Conservation (phyloP, 306 rosid species). For the Lathyrus aphaca region DNA sequence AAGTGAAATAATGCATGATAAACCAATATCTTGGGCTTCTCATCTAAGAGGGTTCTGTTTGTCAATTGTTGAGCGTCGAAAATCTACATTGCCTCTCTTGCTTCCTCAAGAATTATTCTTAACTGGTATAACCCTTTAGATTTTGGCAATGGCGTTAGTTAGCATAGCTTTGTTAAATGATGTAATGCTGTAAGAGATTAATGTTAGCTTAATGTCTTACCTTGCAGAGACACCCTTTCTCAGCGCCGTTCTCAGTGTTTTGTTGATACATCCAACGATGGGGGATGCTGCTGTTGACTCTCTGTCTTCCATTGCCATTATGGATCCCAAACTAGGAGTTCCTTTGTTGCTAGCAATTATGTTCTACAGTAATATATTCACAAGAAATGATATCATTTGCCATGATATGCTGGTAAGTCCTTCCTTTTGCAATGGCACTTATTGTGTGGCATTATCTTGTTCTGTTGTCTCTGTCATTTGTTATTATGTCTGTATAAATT, state of each 20-base stretch:
- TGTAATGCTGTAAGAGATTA: constrained; percentile 37
- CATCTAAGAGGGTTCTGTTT: constrained; percentile 61
- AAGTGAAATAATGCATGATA: constrained; percentile 46
- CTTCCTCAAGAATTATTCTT: constrained; percentile 64
- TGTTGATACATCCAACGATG: constrained; percentile 68
- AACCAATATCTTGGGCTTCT: constrained; percentile 68
- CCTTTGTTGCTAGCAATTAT: constrained; percentile 72
- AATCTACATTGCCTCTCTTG: constrained; percentile 59
- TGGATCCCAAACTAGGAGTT: constrained; percentile 88
- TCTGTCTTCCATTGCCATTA: constrained; percentile 67
- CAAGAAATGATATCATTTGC: constrained; percentile 58
- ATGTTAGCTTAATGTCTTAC: constrained; percentile 32
- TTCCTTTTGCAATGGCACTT: constrained; percentile 35
- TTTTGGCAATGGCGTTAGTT: constrained; percentile 27
- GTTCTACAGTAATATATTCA: constrained; percentile 73
- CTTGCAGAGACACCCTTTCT: constrained; percentile 76
- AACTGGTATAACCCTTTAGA: constrained; percentile 58
- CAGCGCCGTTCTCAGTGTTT: constrained; percentile 66
- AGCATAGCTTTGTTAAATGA: constrained; percentile 36
- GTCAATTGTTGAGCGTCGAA: constrained; percentile 64
- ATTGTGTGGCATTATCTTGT: constrained; percentile 25
- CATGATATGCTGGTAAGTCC: constrained; percentile 73
- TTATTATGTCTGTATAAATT: constrained; percentile 10
- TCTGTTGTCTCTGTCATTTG: constrained; percentile 31
- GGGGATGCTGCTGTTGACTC: constrained; percentile 68